Evolutionary conservation across 257 asterid genomes (phyloP).

Genomic region (Plantago ovata): DNA sequence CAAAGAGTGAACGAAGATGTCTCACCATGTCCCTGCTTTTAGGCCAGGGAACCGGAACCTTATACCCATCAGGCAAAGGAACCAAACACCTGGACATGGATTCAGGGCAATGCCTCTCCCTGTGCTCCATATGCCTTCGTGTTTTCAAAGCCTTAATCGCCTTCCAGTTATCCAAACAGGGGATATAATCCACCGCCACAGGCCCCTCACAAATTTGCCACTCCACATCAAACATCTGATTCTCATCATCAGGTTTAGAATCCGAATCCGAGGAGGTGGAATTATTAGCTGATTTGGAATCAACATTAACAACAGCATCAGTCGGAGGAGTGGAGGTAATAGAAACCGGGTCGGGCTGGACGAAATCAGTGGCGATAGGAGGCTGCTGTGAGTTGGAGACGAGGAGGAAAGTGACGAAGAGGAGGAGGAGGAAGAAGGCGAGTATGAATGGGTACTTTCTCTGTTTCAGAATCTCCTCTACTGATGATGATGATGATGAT

Average conservation of each 20-base stretch:
- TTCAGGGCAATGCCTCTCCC: slow-evolving; percentile 92
- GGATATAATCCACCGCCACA: slow-evolving; percentile 62
- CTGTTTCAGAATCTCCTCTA: slow-evolving; percentile 56
- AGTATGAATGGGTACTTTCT: slow-evolving; percentile 70
- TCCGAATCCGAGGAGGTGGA: no score
- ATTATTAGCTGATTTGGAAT: no score
- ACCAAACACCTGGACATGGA: slow-evolving; percentile 68
- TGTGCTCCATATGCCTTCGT: slow-evolving; percentile 74
- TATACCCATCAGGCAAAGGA: slow-evolving; percentile 73
- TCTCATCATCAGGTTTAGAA: slow-evolving; percentile 13
- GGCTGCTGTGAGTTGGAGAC: slow-evolving; percentile 64
- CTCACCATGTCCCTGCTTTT: slow-evolving; percentile 99
- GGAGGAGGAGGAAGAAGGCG: slow-evolving; percentile 56
- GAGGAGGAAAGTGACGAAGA: slow-evolving; percentile 54
- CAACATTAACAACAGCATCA: slow-evolving; percentile 1
- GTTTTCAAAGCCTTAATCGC: slow-evolving; percentile 59
- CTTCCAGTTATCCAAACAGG: slow-evolving; percentile 77
- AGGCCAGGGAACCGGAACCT: slow-evolving; percentile 84
- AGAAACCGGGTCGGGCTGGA: slow-evolving; percentile 19
- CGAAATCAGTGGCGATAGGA: slow-evolving; percentile 35
- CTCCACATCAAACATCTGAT: slow-evolving; percentile 32
- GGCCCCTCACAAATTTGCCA: slow-evolving; percentile 63
- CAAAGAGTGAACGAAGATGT: slow-evolving; percentile 39
- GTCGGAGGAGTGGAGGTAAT: neutral
- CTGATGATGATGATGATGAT: no score